Conservation (phyloP, 164 flowering plant species). For the Hamamelis virginiana region DNA sequence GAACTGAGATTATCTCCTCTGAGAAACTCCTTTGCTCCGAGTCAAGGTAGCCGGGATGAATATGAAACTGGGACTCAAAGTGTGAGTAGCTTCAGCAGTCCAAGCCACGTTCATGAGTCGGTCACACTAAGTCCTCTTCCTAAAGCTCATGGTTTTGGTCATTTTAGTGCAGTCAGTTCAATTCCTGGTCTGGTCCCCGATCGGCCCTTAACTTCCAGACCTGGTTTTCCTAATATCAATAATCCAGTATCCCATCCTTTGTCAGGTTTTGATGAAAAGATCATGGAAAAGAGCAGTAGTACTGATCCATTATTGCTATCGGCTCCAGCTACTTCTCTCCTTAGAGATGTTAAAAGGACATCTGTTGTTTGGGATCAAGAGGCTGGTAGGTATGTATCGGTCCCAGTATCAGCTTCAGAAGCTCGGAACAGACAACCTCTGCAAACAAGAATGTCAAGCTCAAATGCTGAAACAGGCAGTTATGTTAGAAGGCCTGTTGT, state of each 20-base stretch:
- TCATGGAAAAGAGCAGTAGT: slow-evolving; percentile 37
- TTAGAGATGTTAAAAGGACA: slow-evolving; percentile 72
- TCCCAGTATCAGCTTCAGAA: slow-evolving; percentile 61
- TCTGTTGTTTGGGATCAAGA: slow-evolving; percentile 97
- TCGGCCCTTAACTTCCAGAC: slow-evolving; percentile 31
- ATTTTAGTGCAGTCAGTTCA: slow-evolving; percentile 29
- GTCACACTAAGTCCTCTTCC: slow-evolving; percentile 84
- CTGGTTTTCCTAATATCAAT: slow-evolving; percentile 26
- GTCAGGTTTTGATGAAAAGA: slow-evolving; percentile 52
- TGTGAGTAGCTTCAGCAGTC: slow-evolving; percentile 88
- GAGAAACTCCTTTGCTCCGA: slow-evolving; percentile 65
- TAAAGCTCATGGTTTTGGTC: slow-evolving; percentile 38
- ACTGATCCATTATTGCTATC: slow-evolving; percentile 47
- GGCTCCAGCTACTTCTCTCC: slow-evolving; percentile 50
- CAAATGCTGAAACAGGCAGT: slow-evolving; percentile 32
- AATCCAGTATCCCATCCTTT: slow-evolving; percentile 33
- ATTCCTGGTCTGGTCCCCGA: slow-evolving; percentile 31
- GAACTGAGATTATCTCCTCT: slow-evolving; percentile 44
- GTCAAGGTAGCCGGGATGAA: slow-evolving; percentile 83
- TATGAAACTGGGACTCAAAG: slow-evolving; percentile 86
- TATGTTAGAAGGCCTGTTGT: slow-evolving; percentile 31
- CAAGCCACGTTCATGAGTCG: slow-evolving; percentile 71
- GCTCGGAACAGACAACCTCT: slow-evolving; percentile 36
- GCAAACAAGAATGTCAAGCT: slow-evolving; percentile 29
- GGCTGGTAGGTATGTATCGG: slow-evolving; percentile 87